phyloP scores from a whole-genome alignment of 2,329 filamentous ascomycete species.

The Akanthomyces uredinophilus region DNA sequence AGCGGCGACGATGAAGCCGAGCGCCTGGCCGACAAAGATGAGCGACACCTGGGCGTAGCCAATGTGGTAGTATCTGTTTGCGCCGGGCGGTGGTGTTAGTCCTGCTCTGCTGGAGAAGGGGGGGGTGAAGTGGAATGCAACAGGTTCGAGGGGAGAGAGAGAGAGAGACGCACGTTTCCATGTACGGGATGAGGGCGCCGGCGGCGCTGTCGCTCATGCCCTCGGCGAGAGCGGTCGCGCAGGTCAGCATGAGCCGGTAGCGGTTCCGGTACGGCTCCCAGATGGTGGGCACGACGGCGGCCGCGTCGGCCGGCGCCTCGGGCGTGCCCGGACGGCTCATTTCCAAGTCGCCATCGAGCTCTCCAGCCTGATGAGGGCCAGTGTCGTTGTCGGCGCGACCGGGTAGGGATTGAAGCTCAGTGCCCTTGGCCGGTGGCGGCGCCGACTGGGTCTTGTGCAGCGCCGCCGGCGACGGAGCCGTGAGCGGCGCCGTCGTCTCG shows the following conservation, averaged over 20 bases:
- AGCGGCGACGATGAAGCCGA: conserved; percentile 71
- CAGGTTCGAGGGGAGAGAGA: neutral
- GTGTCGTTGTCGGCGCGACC: too few species aligned
- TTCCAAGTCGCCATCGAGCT: conserved; percentile 38
- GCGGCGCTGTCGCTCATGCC: conserved; percentile 72
- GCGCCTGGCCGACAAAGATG: conserved; percentile 73
- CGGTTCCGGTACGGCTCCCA: conserved; percentile 63
- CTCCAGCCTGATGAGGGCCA: neutral
- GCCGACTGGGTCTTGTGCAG: neutral
- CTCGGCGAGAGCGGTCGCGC: conserved; percentile 61
- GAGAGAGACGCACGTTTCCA: conserved; percentile 49
- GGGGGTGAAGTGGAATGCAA: too few species aligned
- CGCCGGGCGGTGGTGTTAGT: too few species aligned
- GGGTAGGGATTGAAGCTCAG: neutral
- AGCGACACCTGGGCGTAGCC: conserved; percentile 75
- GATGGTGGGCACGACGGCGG: conserved; percentile 49
- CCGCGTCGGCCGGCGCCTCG: conserved; percentile 28
- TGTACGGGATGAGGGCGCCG: conserved; percentile 75
- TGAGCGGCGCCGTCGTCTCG: conserved; percentile 7
- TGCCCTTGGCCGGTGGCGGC: neutral
- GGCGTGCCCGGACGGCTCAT: conserved; percentile 50
- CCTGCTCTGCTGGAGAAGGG: too few species aligned
- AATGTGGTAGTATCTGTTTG: conserved; percentile 58
- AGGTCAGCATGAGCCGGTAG: conserved; percentile 60
- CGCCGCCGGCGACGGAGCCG: neutral